Percentiles rank a stretch among this genome's conserved stretches.
Evolutionary conservation across 1,284 basidiomycete species (phyloP).

Genomic region (Rhizoctonia solani): DNA sequence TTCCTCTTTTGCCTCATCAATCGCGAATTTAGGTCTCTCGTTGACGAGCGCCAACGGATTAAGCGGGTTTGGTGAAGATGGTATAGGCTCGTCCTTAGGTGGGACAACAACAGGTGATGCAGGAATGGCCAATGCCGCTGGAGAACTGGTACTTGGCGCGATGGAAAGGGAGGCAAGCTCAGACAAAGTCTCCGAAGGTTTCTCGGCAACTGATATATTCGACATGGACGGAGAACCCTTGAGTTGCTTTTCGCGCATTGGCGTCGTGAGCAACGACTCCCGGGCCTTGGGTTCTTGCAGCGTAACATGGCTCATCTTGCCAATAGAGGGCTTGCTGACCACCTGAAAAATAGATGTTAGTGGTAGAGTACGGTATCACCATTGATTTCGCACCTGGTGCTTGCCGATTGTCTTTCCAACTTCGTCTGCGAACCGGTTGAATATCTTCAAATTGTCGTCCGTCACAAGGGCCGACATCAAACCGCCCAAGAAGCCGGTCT

Average conservation of each 20-base stretch:
- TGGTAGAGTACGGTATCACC: conserved; percentile 3
- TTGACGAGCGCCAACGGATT: conserved; percentile 82
- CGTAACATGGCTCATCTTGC: conserved; percentile 68
- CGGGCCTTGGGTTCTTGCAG: conserved; percentile 85
- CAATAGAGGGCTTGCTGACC: conserved; percentile 79
- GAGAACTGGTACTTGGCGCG: conserved; percentile 38
- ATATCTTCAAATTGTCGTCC: conserved; percentile 83
- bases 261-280: conserved; percentile 71
- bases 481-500: conserved; percentile 74
- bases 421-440: conserved; percentile 87
- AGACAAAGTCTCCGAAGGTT: conserved; percentile 32
- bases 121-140: conserved; percentile 40
- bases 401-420: conserved; percentile 91
- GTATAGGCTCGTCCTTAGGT: conserved; percentile 44
- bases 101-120: conserved; percentile 47
- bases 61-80: conserved; percentile 68
- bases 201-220: conserved; percentile 35
- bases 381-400: conserved; percentile 62
- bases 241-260: conserved; percentile 39
- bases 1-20: conserved; percentile 84
- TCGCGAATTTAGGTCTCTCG: conserved; percentile 90
- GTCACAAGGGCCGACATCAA: conserved; percentile 87
- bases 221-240: conserved; percentile 41
- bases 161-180: conserved; percentile 43
- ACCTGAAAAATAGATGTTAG: conserved; percentile 51